Base-by-base conservation (phyloP, 345 rosid genomes). In the Bruguiera sexangula region DNA sequence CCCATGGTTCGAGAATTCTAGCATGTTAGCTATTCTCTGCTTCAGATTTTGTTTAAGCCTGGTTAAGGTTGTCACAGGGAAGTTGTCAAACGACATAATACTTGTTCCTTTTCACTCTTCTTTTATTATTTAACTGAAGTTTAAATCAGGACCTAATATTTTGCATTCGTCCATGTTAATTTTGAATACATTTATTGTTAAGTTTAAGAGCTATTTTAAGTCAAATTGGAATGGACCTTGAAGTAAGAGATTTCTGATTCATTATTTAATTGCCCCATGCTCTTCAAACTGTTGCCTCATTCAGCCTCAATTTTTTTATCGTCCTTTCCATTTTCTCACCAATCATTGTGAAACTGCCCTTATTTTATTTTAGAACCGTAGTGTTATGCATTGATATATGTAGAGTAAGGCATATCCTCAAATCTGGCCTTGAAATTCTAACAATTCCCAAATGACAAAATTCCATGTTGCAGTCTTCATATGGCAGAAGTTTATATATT, bases 31-130 rank as follows among this genome's bases (percentile, higher is more conserved):
- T 21, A 27, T 11, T 29, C 15, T 19, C 27, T 66, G n/a, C 60
- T 52, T 51, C 37, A 9, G 13, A n/a, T 66, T 66, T 46, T 39
- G 16, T 29, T 67, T 21, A 46, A 69, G 55, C 65, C 29, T 30
- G 22, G 27, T 58, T 9, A 2, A 26, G 48, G 31, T 26, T 18
- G 37, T 57, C 53, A 22, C 62, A 39, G 60, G 11, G 70, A 6
- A 22, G 51, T 67, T 68, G 54, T 20, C n/a, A n/a, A 48, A 13
- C 20, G 9, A 13, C 34, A 22, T 66, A 31, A 52, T 52, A 11
- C 46, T 16, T 32, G 48, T 21, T 30, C 56, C 22, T 27, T 29
- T 29, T 9, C 48, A 39, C 48, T 11, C 48, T 11, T 39, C 13
- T 39, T 39, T 39, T 39, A 39, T 39, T 2, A 39, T 50, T 29